Evolutionary conservation across 805 yeast species (phyloP).

Genomic region (Nakazawaea ishiwadae): DNA sequence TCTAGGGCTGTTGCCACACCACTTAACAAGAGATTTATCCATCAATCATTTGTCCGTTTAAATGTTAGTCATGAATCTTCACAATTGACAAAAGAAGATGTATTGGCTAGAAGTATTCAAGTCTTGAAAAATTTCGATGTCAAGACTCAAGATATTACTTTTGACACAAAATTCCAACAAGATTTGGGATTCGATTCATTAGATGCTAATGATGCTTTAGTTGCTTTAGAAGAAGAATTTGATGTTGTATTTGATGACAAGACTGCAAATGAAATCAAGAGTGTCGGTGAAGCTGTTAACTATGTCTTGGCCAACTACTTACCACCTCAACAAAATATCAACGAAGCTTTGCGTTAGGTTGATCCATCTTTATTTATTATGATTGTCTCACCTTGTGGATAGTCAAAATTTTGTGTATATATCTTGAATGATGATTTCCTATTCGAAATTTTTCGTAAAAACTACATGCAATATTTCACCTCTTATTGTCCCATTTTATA

Average conservation of each 20-base stretch:
- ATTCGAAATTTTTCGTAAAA: no score
- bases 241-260: conserved; percentile 22
- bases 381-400: no score
- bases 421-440: no score
- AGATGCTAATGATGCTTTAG: conserved; percentile 92
- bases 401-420: no score
- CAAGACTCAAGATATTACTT: conserved; percentile 19
- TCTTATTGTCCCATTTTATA: not conserved
- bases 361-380: not conserved
- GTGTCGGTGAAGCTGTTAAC: conserved; percentile 56
- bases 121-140: conserved; percentile 60
- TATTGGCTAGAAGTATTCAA: conserved; percentile 74
- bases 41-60: conserved; percentile 13
- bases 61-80: conserved; percentile 39
- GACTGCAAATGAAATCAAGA: conserved; percentile 54
- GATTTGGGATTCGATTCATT: conserved; percentile 90
- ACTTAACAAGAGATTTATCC: conserved; percentile 13
- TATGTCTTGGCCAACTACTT: conserved; percentile 38
- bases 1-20: not conserved
- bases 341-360: conserved; percentile 30
- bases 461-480: not conserved
- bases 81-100: conserved; percentile 70
- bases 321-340: conserved; percentile 29
- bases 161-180: conserved; percentile 47
- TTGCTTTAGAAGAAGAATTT: conserved; percentile 92